Base-by-base conservation (phyloP, 1,284 basidiomycete genomes). In the Crucibulum cyathiforme region DNA sequence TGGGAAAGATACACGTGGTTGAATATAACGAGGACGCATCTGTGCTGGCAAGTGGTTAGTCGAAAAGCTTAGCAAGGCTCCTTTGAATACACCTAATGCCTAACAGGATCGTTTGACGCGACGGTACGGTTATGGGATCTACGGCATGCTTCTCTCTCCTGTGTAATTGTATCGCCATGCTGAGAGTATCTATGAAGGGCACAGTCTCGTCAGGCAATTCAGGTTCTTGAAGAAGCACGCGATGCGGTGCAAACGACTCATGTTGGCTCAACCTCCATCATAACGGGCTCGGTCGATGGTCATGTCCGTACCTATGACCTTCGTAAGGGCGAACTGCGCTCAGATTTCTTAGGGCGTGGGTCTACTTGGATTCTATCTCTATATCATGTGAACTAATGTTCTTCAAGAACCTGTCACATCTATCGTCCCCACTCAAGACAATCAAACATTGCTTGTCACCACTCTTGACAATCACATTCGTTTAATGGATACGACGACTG, bases 301-400 rank as follows among this genome's bases (percentile, higher is more conserved):
- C 84, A 91, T 67, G 88, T 98, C 37, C 87, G 98, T 24, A 93
- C 92, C 1, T 98, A 98, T 76, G 98, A 99, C 75, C 79, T 99
- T 36, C 89, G 97, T 50, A 94, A 91, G 80, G 98, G 98, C 24
- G 88, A 96, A 73, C 77, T 98, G 35, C 86, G 90, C 5, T 84
- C 90, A 51, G 98, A 99, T 74, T 95, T 90, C 67, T 86, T 99
- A 60, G 95, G 96, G 9, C 86, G 95, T 96, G 71, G 69, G 91
- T 85, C n/a, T 19, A 15, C 47, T 50, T 58, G 36, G 19, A 60
- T 57, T 46, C 50, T 17, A 36, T 51, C 24, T 39, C 34, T 36
- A 39, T 17, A n/a, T 48, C 17, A 41, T 51, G 31, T 41, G 35
- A 43, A 54, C 43, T 31, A n/a, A 49, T 7, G 54, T 54, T 49